phyloP scores from a whole-genome alignment of 345 rosid species.

The Lepidium didymum region DNA sequence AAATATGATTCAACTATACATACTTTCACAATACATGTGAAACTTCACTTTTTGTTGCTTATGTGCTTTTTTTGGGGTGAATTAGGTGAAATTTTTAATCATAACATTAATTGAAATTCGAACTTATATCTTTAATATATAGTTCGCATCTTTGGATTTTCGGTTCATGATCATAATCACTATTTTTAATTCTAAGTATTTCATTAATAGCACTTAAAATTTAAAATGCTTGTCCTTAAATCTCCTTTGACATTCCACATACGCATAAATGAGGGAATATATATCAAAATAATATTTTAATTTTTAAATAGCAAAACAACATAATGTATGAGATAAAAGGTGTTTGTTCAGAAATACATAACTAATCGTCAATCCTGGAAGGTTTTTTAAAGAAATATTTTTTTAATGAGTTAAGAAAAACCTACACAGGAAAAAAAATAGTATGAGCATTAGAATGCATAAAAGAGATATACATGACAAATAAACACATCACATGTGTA shows the following conservation, averaged over 20 bases:
- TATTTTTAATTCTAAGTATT: neutral
- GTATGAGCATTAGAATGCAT: neutral
- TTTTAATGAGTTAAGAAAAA: neutral
- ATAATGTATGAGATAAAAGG: neutral
- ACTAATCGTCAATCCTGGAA: neutral
- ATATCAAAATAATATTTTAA: no score
- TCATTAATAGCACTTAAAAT: neutral
- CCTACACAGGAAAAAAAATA: neutral
- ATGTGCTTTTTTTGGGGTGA: neutral
- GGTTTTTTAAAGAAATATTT: no score
- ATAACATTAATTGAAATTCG: neutral
- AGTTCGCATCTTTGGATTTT: neutral
- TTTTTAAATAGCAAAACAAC: neutral
- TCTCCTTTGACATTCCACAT: neutral
- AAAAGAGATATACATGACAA: conserved; percentile 4
- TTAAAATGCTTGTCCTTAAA: neutral
- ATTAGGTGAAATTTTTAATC: no score
- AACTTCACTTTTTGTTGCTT: neutral
- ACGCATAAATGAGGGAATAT: no score
- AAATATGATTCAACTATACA: neutral
- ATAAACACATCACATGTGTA: conserved; percentile 27
- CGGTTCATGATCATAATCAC: neutral
- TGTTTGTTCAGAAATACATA: neutral
- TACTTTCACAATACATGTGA: neutral
- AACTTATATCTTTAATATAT: neutral